phyloP scores from a whole-genome alignment of 1,139 yeast genomes.

The Candida buenavistaensis region DNA sequence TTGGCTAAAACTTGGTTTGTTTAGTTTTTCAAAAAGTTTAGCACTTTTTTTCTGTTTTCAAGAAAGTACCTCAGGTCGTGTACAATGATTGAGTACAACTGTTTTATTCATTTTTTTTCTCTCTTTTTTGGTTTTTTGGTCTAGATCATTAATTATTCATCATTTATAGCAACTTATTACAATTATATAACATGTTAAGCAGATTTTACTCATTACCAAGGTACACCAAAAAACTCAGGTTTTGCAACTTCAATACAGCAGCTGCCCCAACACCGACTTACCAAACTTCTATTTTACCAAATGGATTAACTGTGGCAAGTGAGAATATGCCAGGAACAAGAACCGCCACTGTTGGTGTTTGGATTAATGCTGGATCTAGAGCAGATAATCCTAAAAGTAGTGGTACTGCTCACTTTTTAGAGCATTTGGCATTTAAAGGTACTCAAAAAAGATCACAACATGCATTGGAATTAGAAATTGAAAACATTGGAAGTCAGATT shows the following conservation, averaged over 20 bases:
- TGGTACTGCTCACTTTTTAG: constrained; percentile 97
- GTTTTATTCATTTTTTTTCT: too few relatives aligned
- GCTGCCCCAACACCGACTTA: constrained; percentile 21
- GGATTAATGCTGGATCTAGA: constrained; percentile 98
- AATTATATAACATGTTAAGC: constrained; percentile 9
- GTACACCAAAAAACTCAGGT: background rate
- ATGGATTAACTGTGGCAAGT: constrained; percentile 93
- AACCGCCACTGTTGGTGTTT: constrained; percentile 96
- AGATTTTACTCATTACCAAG: constrained; percentile 6
- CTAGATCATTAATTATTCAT: constrained; percentile 1
- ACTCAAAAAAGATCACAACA: constrained; percentile 81
- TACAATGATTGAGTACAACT: too few relatives aligned
- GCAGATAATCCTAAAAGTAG: constrained; percentile 84
- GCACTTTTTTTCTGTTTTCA: constrained; percentile 1
- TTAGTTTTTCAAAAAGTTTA: too few relatives aligned
- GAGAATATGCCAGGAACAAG: constrained; percentile 84
- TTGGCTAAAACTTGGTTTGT: too few relatives aligned
- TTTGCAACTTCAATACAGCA: constrained; percentile 10
- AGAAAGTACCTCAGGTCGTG: too few relatives aligned
- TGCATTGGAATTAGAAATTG: constrained; percentile 87
- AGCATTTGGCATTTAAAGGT: constrained; percentile 96
- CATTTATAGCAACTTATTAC: background rate
- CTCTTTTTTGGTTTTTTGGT: background rate
- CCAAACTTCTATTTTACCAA: constrained; percentile 34
- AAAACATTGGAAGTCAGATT: constrained; percentile 93